Evolutionary conservation across 192 early-diverging fungal genomes (phyloP).

Genomic region (Radiomyces spectabilis): DNA sequence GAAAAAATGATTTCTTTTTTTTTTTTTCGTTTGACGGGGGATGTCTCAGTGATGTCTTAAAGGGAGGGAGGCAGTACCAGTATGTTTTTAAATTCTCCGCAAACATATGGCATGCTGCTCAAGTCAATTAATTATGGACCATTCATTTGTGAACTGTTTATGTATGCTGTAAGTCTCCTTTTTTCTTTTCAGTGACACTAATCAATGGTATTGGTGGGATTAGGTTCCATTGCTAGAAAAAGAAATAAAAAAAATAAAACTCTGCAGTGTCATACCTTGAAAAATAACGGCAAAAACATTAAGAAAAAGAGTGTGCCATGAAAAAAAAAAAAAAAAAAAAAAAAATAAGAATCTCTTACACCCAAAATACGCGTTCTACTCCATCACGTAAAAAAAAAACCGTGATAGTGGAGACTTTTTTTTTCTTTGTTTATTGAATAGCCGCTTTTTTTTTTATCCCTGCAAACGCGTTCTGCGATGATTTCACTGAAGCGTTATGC

Average conservation of each 20-base stretch:
- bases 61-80: neutral
- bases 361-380: too few species aligned
- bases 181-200: neutral
- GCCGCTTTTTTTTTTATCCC: too few species aligned
- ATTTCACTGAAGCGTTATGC: too few species aligned
- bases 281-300: neutral
- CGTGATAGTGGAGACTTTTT: too few species aligned
- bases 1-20: neutral
- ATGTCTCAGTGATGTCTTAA: neutral
- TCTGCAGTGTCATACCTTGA: too few species aligned
- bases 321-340: constrained; percentile 1
- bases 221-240: too few species aligned
- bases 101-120: neutral
- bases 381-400: too few species aligned
- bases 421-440: too few species aligned
- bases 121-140: neutral
- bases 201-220: too few species aligned
- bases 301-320: neutral
- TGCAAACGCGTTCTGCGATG: too few species aligned
- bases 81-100: neutral
- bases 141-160: neutral
- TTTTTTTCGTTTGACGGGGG: neutral
- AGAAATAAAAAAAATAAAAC: too few species aligned
- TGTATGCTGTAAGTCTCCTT: neutral
- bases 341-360: neutral